phyloP scores from a whole-genome alignment of 2,329 filamentous ascomycete genomes.

The Clonostachys chloroleuca region DNA sequence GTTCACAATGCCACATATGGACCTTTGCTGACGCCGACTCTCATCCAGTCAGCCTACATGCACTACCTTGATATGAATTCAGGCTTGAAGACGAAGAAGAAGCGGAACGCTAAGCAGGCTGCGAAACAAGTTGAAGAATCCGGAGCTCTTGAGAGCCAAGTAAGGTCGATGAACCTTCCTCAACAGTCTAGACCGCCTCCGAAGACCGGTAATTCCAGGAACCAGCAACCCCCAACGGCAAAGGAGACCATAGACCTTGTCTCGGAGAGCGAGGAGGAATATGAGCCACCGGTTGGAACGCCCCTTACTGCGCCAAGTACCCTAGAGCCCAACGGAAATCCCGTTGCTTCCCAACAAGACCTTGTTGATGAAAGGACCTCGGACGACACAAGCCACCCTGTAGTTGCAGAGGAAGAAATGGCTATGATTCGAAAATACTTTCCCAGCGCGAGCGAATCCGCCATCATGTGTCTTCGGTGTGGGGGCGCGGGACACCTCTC shows the following conservation, averaged over 20 bases:
- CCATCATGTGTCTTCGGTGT: conserved; percentile 46
- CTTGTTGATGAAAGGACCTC: too few relatives aligned
- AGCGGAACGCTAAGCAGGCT: conserved; percentile 19
- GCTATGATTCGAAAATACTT: conserved; percentile 41
- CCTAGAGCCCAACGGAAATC: too few relatives aligned
- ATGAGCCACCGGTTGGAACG: conserved; percentile 9
- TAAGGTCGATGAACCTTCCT: background rate
- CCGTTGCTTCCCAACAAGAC: too few relatives aligned
- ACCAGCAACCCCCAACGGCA: background rate
- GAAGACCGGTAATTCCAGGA: background rate
- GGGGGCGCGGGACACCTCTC: conserved; percentile 41
- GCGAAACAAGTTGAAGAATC: conserved; percentile 15
- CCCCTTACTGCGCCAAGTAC: too few relatives aligned
- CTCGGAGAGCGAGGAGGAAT: conserved; percentile 18
- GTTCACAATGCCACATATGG: conserved; percentile 13
- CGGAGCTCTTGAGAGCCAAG: conserved; percentile 12
- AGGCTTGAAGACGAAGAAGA: conserved; percentile 23
- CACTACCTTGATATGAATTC: conserved; percentile 21
- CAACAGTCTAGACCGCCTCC: background rate
- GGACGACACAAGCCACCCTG: too few relatives aligned
- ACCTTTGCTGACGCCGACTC: conserved; percentile 11
- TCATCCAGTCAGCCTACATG: conserved; percentile 16
- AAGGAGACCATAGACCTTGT: background rate
- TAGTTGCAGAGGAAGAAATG: background rate
- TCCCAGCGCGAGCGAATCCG: conserved; percentile 36